Evolutionary conservation across 2,329 filamentous ascomycete genomes (phyloP), one percentile per base, ranked within the genome.

Genomic region (Aspergillaceae sp.): DNA sequence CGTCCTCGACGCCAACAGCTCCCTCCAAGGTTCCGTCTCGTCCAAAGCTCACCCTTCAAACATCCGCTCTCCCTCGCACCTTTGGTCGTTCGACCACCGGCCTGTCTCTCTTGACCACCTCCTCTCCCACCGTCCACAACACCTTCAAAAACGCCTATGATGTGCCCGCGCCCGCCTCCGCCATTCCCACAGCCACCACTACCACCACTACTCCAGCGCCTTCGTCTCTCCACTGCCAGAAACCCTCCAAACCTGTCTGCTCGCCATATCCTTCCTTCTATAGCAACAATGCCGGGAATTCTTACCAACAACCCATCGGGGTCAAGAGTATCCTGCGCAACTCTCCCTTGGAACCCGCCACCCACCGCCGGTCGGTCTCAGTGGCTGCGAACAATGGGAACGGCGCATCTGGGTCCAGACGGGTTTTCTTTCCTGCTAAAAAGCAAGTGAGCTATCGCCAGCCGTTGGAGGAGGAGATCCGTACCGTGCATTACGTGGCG

Each of bases 11-110:
- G 40, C 42, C 26, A 48, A 47, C 10, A 47, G 36, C 33, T 43
- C 52, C 43, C 38, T 51, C 48, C 38, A 48, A 54, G 11, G 51
- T 57, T 32, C 51, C 57, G 33, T 66, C 68, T 44, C 68, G 77
- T 49, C 80, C 80, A 1, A 82, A 80, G 62, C 71, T 83, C 43
- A 78, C 77, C 35, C 70, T 83, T 44, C 77, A 83, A 65, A 83
- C 80, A 8, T 64, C 74, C 8, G 64, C 67, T 38, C 60, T 73
- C 2, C 68, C 70, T 34, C 67, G 72, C 43, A 72, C 73, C 26
- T 79, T 78, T 59, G 76, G 75, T 47, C 78, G 74, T 50, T 72
- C 71, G 34, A 72, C 74, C n/a, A 69, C 65, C 27, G 74, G 73
- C 45, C 63, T 80, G 40, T 72, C 75, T 9, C 67, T 79, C 40